Conservation (phyloP, 2,329 filamentous ascomycete genomes). For the Aspergillus alliaceus region DNA sequence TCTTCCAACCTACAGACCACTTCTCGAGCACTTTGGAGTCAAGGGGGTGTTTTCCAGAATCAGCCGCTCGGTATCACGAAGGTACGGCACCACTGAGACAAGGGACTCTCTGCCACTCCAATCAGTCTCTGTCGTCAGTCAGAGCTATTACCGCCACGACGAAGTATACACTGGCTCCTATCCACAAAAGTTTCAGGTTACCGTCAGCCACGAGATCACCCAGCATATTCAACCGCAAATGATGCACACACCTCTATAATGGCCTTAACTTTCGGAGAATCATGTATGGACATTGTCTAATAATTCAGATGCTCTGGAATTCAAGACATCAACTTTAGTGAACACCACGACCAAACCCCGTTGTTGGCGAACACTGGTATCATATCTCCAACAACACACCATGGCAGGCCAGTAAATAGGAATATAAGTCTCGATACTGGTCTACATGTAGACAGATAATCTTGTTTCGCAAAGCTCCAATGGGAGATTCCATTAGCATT, state of each 20-base stretch:
- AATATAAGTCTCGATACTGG: no score
- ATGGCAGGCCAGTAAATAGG: no score
- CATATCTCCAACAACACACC: no score
- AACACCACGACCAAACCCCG: no score
- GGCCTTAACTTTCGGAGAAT: neutral
- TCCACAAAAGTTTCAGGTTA: neutral
- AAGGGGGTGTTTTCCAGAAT: neutral
- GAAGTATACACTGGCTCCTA: neutral
- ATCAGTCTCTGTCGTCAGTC: neutral
- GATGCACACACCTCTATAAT: neutral
- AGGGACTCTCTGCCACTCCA: neutral
- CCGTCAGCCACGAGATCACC: neutral
- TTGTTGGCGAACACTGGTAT: no score
- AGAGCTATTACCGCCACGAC: neutral
- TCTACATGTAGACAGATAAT: no score
- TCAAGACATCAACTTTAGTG: no score
- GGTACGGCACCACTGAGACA: neutral
- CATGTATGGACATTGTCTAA: neutral
- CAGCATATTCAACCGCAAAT: neutral
- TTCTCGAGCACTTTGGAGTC: neutral
- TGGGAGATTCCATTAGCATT: no score
- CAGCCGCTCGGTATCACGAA: neutral
- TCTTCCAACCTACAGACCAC: neutral
- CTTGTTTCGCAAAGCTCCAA: no score
- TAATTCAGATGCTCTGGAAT: neutral